Evolutionary conservation across 78 protist species (phyloP), one percentile per base, ranked within the genome.

Genomic region (Dictyostelium brefeldianum): DNA sequence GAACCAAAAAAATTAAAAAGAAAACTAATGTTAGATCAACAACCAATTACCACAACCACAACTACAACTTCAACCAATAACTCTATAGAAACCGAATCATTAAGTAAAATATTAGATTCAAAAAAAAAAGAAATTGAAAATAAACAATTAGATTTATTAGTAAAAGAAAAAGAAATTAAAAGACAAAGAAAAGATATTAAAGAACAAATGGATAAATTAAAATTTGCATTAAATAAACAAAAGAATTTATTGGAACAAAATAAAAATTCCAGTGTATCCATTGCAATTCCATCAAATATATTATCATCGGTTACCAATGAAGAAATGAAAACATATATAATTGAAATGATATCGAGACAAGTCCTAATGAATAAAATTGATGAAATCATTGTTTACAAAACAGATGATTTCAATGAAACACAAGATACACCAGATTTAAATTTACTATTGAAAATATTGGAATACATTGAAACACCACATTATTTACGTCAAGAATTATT

Each of bases 301-400:
- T 43, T 87, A 46, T 50, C 67, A 29, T 79, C 69, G 9, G 51
- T 87, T 22, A 31, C 47, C 6, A 71, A 74, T 59, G 79, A 74
- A 48, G 93, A 87, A 25, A 87, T 87, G 93, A 65, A 77, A 74
- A 77, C 81, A 4, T 87, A 87, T 50, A 22, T 87, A 17, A 80
- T 87, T 6, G 93, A 87, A 78, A 87, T 87, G 93, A 87, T 87
- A 18, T 56, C 93, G 18, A 46, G 93, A 47, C 31, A 47, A 62
- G 27, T 65, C 0, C 15, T 56, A 31, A 12, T 87, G 80, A 54
- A 75, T 77, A 46, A 64, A 15, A 50, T 87, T 25, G 84, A 74
- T 50, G 93, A 87, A 64, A 53, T 87, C 31, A 62, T 87, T 6
- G 84, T 87, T 4, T 87, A 77, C 41, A 57, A 56, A 51, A 29